Evolutionary conservation across 1,284 basidiomycete genomes (phyloP).

Genomic region (Naganishia sp.): DNA sequence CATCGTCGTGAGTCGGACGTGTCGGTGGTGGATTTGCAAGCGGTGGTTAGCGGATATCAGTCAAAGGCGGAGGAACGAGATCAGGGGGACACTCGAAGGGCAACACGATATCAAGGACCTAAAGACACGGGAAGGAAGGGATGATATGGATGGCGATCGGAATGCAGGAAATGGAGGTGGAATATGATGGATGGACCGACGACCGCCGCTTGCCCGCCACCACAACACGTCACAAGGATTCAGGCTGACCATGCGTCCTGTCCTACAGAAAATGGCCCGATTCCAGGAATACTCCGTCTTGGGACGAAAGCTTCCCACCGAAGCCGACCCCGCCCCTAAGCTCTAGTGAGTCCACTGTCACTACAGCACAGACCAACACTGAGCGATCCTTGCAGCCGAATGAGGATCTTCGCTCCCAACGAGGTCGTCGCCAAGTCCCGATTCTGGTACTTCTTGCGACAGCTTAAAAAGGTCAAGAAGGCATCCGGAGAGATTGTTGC

Average conservation of each 20-base stretch:
- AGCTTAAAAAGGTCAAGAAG: slow-evolving; percentile 99
- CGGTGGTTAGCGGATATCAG: neutral
- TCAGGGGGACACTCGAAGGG: neutral
- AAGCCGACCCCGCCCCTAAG: slow-evolving; percentile 88
- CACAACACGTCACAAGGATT: neutral
- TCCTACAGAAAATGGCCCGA: slow-evolving; percentile 52
- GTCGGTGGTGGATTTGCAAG: slow-evolving; percentile 8
- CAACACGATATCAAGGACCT: neutral
- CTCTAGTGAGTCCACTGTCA: slow-evolving; percentile 43
- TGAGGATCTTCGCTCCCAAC: slow-evolving; percentile 99
- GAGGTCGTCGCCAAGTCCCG: slow-evolving; percentile 97
- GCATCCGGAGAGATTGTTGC: slow-evolving; percentile 98
- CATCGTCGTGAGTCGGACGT: slow-evolving; percentile 24
- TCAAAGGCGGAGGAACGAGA: neutral
- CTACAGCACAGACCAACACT: neutral
- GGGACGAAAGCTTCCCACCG: slow-evolving; percentile 94
- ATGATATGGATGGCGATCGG: neutral
- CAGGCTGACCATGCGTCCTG: slow-evolving; percentile 4
- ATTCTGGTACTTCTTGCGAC: slow-evolving; percentile 99
- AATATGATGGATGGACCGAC: neutral
- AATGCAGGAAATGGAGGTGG: neutral
- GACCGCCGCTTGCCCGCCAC: slow-evolving; percentile 5
- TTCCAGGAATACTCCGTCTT: slow-evolving; percentile 91
- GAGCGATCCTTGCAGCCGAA: slow-evolving; percentile 72
- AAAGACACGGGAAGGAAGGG: neutral